Base-by-base conservation (phyloP, 2,329 filamentous ascomycete species). In the Dothiorella sarmentorum region DNA sequence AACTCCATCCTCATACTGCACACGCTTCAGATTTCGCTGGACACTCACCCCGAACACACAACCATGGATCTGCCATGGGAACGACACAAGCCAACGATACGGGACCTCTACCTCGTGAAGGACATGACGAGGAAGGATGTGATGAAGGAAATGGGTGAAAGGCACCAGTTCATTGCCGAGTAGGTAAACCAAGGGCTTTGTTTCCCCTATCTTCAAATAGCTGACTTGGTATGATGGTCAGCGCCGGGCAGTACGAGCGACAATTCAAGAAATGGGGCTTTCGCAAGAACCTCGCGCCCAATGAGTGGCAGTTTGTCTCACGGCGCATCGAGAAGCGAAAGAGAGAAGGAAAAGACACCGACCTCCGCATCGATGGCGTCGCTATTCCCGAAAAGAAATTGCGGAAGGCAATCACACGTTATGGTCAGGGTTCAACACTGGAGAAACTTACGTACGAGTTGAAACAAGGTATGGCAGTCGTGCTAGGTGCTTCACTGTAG, bases 211-310 rank as follows among this genome's bases (percentile, higher is more conserved):
- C 4, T 7, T 26, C 10, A 1, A 17, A 2, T 10, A 3, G 38
- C 24, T 27, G 10, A 38, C 13, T n/a, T 7, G 3, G n/a, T n/a
- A n/a, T n/a, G 1, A 22, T 20, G 17, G 5, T 29, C 3, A 67
- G 64, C 22, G 65, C 63, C 57, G 56, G 59, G 22, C 65, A 67
- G 58, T 68, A 64, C 42, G 61, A 61, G 47, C 61, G 63, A 10
- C 65, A 65, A 59, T 65, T 69, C 58, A 62, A 62, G 33, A 63
- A 61, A 42, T 69, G 67, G 68, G 58, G 55, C 4, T 68, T 67
- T 29, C 60, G 63, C 35, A 69, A 69, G 42, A 66, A 68, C 35
- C 42, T 62, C 31, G 64, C 33, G 6, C 44, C 51, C 5, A 56
- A 64, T 26, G 60, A 62, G 7, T 69, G 66, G 66, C 58, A 63